These are phyloP conservation scores for Craspedostauros australis DNA, from an alignment of 108 stramenopile genomes.

Conservation along the genomic window DNA sequence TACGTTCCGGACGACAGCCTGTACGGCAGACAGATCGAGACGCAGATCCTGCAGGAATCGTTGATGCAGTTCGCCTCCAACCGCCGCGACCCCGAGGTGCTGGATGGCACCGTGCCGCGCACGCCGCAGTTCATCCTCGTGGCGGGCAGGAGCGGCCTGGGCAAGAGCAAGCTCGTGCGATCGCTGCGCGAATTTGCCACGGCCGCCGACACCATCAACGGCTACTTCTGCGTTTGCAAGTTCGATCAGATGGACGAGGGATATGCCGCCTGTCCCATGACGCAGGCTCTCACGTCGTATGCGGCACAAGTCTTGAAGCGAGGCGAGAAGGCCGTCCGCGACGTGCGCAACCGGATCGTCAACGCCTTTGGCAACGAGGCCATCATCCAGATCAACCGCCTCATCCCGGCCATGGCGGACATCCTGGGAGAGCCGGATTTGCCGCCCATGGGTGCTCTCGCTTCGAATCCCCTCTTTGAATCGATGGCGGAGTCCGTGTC, in stretches of 20 bases:
- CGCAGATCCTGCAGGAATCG: no score
- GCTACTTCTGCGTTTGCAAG: conserved; percentile 26
- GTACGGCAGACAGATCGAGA: no score
- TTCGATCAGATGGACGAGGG: conserved; percentile 22
- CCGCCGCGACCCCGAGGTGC: no score
- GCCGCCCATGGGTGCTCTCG: no score
- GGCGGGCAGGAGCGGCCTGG: conserved; percentile 16
- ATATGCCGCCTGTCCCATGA: conserved; percentile 6
- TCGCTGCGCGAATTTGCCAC: background rate
- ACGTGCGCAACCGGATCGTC: conserved; percentile 2
- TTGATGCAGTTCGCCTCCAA: no score
- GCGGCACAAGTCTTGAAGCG: conserved; percentile 5
- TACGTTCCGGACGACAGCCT: no score
- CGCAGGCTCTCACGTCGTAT: conserved; percentile 6
- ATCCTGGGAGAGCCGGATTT: no score
- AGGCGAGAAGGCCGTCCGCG: conserved; percentile 2
- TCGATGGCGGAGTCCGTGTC: conserved; percentile 1
- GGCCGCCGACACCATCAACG: conserved; percentile 5
- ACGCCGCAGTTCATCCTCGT: conserved; percentile 16
- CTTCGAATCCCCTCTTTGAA: background rate
- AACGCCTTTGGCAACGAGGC: conserved; percentile 2
- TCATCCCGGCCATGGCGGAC: background rate
- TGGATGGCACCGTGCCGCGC: background rate
- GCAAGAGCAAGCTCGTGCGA: conserved; percentile 18
- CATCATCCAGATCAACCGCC: no score